A percentile compares a stretch with the other conserved stretches of the same genome.
phyloP scores from a whole-genome alignment of 345 rosid genomes.

The Salix dunnii region DNA sequence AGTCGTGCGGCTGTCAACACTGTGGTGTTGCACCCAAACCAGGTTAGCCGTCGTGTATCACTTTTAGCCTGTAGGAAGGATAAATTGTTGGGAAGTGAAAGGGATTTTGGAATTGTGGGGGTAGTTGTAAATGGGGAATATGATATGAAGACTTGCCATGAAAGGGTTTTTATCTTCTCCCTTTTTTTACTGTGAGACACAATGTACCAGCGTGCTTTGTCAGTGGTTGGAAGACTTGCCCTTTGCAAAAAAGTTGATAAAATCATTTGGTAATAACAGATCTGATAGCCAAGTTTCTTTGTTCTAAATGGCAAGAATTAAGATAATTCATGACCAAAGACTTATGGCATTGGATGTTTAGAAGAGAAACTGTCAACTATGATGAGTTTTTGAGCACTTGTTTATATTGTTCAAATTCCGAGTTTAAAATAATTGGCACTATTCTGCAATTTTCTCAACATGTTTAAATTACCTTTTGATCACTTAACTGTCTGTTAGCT shows the following conservation, averaged over 20 bases:
- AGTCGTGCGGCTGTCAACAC: constrained; percentile 94
- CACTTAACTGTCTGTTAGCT: not conserved
- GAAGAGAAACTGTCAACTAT: not conserved
- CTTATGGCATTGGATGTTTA: not conserved
- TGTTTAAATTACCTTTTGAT: not conserved
- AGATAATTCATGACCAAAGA: not conserved
- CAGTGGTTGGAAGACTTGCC: not conserved
- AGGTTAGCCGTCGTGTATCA: constrained; percentile 41
- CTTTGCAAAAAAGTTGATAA: not conserved
- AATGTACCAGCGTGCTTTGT: not conserved
- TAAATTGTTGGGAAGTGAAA: not conserved
- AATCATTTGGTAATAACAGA: not conserved
- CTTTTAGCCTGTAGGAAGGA: not conserved
- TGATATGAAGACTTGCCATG: not conserved
- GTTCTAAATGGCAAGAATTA: not conserved
- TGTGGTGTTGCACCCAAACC: constrained; percentile 94
- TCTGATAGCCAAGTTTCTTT: not conserved
- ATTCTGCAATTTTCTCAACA: not conserved
- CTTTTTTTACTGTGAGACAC: no score
- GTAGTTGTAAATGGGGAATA: not conserved
- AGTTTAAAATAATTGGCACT: not conserved
- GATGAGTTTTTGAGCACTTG: not conserved
- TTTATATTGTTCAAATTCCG: not conserved
- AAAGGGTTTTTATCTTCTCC: no score
- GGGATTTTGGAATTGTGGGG: not conserved